A percentile compares a stretch with the other conserved stretches of the same genome.
phyloP scores from a whole-genome alignment of 2,329 filamentous ascomycete species.

The Tetracladium maxilliforme region DNA sequence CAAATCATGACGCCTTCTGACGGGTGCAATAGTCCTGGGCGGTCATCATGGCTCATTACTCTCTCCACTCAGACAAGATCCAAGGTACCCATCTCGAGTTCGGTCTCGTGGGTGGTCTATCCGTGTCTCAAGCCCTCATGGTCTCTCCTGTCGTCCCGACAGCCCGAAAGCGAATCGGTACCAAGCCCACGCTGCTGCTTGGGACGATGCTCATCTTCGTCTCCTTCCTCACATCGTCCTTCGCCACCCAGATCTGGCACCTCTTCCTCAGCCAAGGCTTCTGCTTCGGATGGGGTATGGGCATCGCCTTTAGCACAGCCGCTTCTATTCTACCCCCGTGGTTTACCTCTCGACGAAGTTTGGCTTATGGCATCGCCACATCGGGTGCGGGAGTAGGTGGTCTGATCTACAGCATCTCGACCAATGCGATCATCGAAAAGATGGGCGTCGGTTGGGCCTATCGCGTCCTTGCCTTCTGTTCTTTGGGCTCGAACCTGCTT shows the following conservation, averaged over 20 bases:
- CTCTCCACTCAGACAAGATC: too few relatives aligned
- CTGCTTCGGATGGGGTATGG: constrained; percentile 48
- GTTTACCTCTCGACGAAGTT: constrained; percentile 39
- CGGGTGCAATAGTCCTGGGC: too few relatives aligned
- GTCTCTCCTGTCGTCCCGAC: constrained; percentile 40
- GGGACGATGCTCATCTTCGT: constrained; percentile 38
- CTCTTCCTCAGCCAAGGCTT: constrained; percentile 44
- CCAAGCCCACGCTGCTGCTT: constrained; percentile 34
- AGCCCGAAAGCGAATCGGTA: constrained; percentile 34
- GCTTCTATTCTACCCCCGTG: constrained; percentile 47
- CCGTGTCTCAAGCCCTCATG: constrained; percentile 39
- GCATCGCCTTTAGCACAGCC: constrained; percentile 44
- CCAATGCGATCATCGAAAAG: constrained; percentile 39
- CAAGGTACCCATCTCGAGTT: constrained; percentile 37
- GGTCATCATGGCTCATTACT: constrained; percentile 38
- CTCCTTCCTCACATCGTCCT: constrained; percentile 39
- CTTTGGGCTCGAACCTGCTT: constrained; percentile 35
- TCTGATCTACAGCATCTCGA: constrained; percentile 39
- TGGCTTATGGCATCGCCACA: constrained; percentile 44
- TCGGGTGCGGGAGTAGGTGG: constrained; percentile 45
- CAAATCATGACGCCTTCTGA: too few relatives aligned
- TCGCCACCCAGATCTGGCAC: constrained; percentile 41
- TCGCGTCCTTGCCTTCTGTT: constrained; percentile 40
- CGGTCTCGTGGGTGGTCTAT: constrained; percentile 44
- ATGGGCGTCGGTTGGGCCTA: constrained; percentile 46